phyloP scores from a whole-genome alignment of 1,284 basidiomycete species.

The Tylopilus sp. region DNA sequence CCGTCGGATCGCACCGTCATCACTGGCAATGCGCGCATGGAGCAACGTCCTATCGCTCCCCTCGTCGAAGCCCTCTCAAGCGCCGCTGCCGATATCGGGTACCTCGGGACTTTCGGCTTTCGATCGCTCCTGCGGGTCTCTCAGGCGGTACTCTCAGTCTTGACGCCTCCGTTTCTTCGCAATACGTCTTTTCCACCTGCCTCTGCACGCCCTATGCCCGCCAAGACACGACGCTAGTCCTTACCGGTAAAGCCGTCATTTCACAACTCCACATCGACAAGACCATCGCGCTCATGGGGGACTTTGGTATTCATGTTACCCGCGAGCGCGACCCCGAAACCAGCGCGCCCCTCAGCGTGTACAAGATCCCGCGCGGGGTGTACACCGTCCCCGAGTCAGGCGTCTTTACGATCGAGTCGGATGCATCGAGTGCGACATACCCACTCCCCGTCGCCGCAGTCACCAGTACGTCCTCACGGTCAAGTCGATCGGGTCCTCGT shows the following conservation, averaged over 20 bases:
- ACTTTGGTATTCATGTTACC: conserved; percentile 84
- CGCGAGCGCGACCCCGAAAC: conserved; percentile 63
- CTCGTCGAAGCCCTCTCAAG: conserved; percentile 88
- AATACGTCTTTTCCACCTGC: conserved; percentile 97
- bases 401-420: conserved; percentile 90
- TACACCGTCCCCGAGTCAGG: conserved; percentile 70
- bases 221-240: conserved; percentile 80
- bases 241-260: conserved; percentile 74
- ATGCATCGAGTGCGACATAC: conserved; percentile 95
- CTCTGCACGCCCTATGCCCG: conserved; percentile 93
- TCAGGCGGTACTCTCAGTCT: conserved; percentile 83
- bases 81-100: conserved; percentile 81
- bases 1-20: conserved; percentile 62
- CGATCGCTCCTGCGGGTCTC: conserved; percentile 82
- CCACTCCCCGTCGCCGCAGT: conserved; percentile 96
- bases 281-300: conserved; percentile 97
- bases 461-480: conserved; percentile 92
- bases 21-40: conserved; percentile 98
- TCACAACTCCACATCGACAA: conserved; percentile 99
- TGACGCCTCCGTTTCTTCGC: conserved; percentile 92
- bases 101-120: conserved; percentile 76
- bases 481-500: conserved; percentile 85
- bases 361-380: conserved; percentile 80
- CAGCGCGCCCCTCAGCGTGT: conserved; percentile 72
- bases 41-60: conserved; percentile 92